Base-by-base conservation (phyloP, 306 rosid genomes). In the Vachellia collinsii region DNA sequence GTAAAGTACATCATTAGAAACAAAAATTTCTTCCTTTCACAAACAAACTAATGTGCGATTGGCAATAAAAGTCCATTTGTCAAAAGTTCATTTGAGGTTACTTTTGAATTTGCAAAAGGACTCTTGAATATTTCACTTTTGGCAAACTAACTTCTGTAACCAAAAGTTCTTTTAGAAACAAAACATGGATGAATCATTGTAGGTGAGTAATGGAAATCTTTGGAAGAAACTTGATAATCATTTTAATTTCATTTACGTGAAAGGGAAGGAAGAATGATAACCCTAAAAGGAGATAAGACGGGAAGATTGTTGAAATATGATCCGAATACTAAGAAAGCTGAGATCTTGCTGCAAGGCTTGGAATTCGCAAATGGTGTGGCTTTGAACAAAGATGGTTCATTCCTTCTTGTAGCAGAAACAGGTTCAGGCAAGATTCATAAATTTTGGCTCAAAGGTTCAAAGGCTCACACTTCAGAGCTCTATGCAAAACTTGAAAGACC, bases 361-460 rank as follows among this genome's bases (percentile, higher is more conserved):
- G 87, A 78, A 42, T 88, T 90, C 47, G 80, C 93, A 5, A 85
- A 90, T 44, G 93, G 93, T 2, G 88, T 90, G 68, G 93, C 91
- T 69, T 81, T 90, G 25, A 90, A 81, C 81, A 58, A 80, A 12
- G 85, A 88, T 77, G 74, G 22, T 1, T 84, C 91, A 3, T 90
- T 88, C 64, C 82, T 90, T 59, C 61, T 88, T 11, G 46, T 88
- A 29, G 84, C 86, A 0, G 91, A 82, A 64, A 51, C 88, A 0
- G 54, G 66, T 1, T 19, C 83, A 4, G 22, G 6, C 8, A 67
- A 37, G 48, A 46, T 84, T 39, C 71, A 44, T 58, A 88, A 75
- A 80, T 14, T 76, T 37, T 84, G 89, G 90, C 87, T 88, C 17
- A 5, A 3, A 51, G 90, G 93, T 11, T 75, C 80, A 4, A 80